Base-by-base conservation (phyloP, 495 filamentous ascomycete species). In the Aspergillus baeticus region DNA sequence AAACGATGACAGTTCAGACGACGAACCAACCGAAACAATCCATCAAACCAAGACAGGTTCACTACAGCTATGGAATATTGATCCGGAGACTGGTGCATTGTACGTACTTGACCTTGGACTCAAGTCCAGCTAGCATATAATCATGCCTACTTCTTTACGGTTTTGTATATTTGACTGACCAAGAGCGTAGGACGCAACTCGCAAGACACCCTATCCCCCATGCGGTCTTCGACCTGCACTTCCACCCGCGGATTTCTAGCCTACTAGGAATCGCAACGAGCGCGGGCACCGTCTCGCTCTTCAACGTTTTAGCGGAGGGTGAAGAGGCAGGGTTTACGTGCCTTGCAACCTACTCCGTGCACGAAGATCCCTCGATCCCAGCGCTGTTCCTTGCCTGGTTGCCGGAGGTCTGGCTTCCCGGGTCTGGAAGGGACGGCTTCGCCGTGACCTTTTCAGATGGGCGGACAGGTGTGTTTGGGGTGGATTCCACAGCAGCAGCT, bases 201-300 rank as follows among this genome's bases (percentile, higher is more conserved):
- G 66, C 72, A 60, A 83, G 77, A 1, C 49, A 86, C 23, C 66
- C 76, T 2, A 79, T 85, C 33, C 80, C 80, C 37, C 87, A 82
- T 60, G 91, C 90, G 18, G 78, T 97, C 20, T 83, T 98, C 39
- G 93, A 98, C 66, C 79, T 96, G 20, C 88, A 90, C 55, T 97
- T 96, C 69, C 84, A 85, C 55, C 85, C 84, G 6, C 66, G 72
- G 37, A 62, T 73, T n/a, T 70, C 73, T 13, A 70, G 72, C 23
- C 65, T 83, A 13, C 76, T 94, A 26, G 90, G 82, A 8, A 82
- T 86, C 26, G 89, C 90, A 10, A 86, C 84, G 10, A 94, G 90
- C 56, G 86, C 84, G 5, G 91, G 87, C 2, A 75, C 76, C 10
- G 69, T 96, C 0, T 77, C 78, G 7, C 68, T 96, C 23, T 94